phyloP scores from a whole-genome alignment of 2,329 filamentous ascomycete genomes.

The Gnomoniopsis sp. region DNA sequence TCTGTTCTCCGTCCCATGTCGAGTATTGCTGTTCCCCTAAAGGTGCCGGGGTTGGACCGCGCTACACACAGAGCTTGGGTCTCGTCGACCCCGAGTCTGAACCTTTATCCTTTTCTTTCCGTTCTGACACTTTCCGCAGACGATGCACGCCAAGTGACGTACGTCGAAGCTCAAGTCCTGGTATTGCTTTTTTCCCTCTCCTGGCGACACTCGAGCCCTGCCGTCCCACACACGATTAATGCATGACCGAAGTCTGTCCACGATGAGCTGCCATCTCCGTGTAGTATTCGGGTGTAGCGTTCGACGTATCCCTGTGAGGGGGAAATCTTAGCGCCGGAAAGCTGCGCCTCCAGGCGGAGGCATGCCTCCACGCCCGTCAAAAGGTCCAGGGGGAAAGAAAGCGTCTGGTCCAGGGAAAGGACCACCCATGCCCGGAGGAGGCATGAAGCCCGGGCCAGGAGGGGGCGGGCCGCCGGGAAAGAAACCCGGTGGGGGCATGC shows the following conservation, averaged over 20 bases:
- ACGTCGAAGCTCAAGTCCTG: too few species aligned
- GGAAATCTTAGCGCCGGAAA: slow-evolving; percentile 11
- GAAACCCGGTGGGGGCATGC: slow-evolving; percentile 57
- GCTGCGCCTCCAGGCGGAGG: slow-evolving; percentile 37
- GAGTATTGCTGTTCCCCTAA: too few species aligned
- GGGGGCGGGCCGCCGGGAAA: slow-evolving; percentile 46
- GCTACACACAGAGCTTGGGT: too few species aligned
- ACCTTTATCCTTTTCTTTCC: too few species aligned
- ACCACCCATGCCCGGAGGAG: slow-evolving; percentile 48
- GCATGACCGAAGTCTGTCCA: neutral
- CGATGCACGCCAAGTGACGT: too few species aligned
- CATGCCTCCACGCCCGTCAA: slow-evolving; percentile 41
- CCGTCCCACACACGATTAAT: too few species aligned
- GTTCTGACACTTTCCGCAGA: too few species aligned
- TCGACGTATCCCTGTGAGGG: neutral
- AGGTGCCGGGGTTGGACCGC: too few species aligned
- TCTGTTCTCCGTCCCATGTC: too few species aligned
- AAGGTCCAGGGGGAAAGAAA: slow-evolving; percentile 46
- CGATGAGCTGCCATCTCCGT: neutral
- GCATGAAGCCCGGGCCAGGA: slow-evolving; percentile 42
- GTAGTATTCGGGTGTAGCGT: neutral
- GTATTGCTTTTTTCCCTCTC: too few species aligned
- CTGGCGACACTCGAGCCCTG: too few species aligned
- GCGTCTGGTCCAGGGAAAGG: slow-evolving; percentile 55
- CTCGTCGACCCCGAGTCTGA: too few species aligned